These are phyloP conservation scores for Talaromyces thailandensis DNA, from an alignment of 495 filamentous ascomycete species.

Conservation along the genomic window DNA sequence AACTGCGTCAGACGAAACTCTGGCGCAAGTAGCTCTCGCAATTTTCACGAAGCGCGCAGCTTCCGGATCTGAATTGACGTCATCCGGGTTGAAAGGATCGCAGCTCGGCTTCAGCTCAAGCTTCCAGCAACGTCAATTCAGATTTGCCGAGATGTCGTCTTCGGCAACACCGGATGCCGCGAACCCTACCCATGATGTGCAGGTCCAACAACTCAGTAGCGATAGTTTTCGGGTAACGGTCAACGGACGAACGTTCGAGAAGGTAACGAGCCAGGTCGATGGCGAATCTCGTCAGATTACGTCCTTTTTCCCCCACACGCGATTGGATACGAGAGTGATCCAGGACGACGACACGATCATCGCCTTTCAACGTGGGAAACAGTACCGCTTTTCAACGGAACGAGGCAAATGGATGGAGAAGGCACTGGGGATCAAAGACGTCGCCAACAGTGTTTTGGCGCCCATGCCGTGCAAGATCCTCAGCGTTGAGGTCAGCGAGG, in stretches of 20 bases:
- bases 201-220: conserved; percentile 54
- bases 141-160: not conserved
- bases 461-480: conserved; percentile 95
- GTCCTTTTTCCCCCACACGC: conserved; percentile 63
- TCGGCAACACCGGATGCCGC: conserved; percentile 13
- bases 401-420: conserved; percentile 77
- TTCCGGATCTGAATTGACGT: conserved; percentile 9
- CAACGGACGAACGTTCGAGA: conserved; percentile 37
- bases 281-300: conserved; percentile 28
- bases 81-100: conserved; percentile 16
- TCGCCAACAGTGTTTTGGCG: conserved; percentile 72
- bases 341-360: conserved; percentile 60
- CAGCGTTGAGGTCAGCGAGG: conserved; percentile 72
- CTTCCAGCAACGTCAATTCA: conserved; percentile 44
- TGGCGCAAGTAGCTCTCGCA: conserved; percentile 76
- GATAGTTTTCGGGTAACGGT: conserved; percentile 58
- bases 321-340: conserved; percentile 73
- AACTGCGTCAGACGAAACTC: conserved; percentile 52
- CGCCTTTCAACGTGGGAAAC: conserved; percentile 73
- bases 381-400: conserved; percentile 60
- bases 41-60: conserved; percentile 39
- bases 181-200: conserved; percentile 46
- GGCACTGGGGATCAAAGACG: conserved; percentile 74
- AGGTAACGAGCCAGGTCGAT: conserved; percentile 35
- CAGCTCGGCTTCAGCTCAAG: conserved; percentile 44